A percentile compares a stretch with the other conserved stretches of the same genome.
Evolutionary conservation across 2,329 filamentous ascomycete genomes (phyloP).

Genomic region (Talaromyces sp.): DNA sequence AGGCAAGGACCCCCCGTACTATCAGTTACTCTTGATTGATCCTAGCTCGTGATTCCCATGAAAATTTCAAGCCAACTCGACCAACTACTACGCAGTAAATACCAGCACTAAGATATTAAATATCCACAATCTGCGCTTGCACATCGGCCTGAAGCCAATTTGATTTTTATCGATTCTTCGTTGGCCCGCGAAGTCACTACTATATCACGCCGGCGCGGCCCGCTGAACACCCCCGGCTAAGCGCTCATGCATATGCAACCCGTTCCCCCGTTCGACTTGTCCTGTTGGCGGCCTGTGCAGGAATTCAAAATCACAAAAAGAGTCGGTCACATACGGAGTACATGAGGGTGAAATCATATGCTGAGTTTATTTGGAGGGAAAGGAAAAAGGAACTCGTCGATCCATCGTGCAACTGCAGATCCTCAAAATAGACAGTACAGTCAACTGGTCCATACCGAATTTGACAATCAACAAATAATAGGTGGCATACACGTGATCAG

Average conservation of each 20-base stretch:
- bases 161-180: background rate
- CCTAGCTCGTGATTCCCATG: background rate
- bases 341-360: background rate
- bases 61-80: background rate
- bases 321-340: background rate
- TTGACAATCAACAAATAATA: background rate
- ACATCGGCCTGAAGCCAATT: conserved; percentile 4
- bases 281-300: conserved; percentile 8
- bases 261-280: conserved; percentile 3
- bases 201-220: conserved; percentile 13
- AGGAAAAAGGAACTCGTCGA: background rate
- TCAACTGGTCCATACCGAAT: too few relatives aligned
- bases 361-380: background rate
- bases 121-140: conserved; percentile 8
- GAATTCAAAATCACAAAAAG: background rate
- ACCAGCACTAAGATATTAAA: background rate
- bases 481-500: conserved; percentile 5
- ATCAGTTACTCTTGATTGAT: background rate
- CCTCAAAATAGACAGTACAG: background rate
- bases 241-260: conserved; percentile 11
- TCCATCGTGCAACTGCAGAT: background rate
- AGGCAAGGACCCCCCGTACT: background rate
- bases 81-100: background rate
- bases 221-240: conserved; percentile 10
- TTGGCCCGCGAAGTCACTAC: background rate